Evolutionary conservation across 1,284 basidiomycete genomes (phyloP), one percentile per base, ranked within the genome.

Genomic region (Papiliotrema nemorosa): DNA sequence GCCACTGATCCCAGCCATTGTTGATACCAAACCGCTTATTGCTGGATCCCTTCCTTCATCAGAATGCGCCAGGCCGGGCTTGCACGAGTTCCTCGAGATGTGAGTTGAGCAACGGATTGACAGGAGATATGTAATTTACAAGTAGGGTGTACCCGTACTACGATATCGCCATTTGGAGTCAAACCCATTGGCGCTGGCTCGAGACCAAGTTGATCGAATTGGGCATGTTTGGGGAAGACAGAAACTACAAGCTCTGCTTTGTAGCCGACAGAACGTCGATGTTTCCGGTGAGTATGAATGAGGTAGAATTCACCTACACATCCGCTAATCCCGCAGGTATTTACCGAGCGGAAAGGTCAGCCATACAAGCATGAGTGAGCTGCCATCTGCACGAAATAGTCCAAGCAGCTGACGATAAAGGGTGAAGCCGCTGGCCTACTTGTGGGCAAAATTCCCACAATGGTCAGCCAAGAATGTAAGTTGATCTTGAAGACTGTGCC

Each of bases 141-240:
- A 6, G 5, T 44, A 68, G 82, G 5, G 78, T 88, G 49, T 90
- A 91, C 61, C 84, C 84, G 3, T 78, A 84, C 66, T 91, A 91
- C 68, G 88, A 92, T 62, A 87, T 91, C 54, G 87, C 85, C 60
- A 84, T 90, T 50, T 90, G 88, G 88, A 86, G 66, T 29, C 75
- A 76, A 72, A 93, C 90, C 1, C 85, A 83, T 55, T 92, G 90
- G 90, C 79, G 89, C 44, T 94, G 90, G 90, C 78, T 94, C 25
- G 91, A 96, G 72, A 83, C 84, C 27, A 96, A 94, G 74, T 79
- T 96, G 4, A 82, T 88, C 16, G 90, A 94, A 70, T 79, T 94
- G 22, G 87, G 83, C 22, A 88, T 93, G 83, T 76, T 94, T 18
- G 88, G 88, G 0, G 80, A 80, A 40, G 55, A 61, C 12, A 77